Evolutionary conservation across 352 stramenopile species (phyloP), one percentile per base, ranked within the genome.

Genomic region (Halophytophthora polymorphica): DNA sequence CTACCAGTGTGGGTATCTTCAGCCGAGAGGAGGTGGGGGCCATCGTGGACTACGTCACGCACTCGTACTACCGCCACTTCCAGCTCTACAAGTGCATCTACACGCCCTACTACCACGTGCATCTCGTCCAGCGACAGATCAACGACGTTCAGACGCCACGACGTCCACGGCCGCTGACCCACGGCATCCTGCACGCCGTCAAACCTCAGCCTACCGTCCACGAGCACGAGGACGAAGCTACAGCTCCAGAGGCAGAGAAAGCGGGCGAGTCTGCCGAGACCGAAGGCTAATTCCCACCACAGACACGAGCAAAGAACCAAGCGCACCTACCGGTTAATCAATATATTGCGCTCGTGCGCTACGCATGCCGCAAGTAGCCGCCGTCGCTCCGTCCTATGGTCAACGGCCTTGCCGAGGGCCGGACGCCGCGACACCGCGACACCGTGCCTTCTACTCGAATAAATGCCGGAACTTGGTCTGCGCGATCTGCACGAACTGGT

Each of bases 61-160:
- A 91, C 64, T 72, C 70, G 42, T 94, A 94, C 65, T 94, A 84
- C 49, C 74, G 83, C 19, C 81, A 92, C 44, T 86, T 89, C 18
- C 62, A 81, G 44, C 68, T 92, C 23, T 88, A 94, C 71, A 90
- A 92, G 64, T 73, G 60, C 53, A 74, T 89, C 55, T 94, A 77
- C 69, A 90, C 81, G 23, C 77, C 77, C 7, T 78, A 77, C 52
- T 58, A 69, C 28, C 77, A 83, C 45, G 61, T 73, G 8, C 64
- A 87, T 17, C 33, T 88, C 18, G 55, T 75, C 8, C 77, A 88
- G 55, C 47, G 59, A 11, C 45, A 73, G 5, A 54, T 73, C 31
- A 80, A 78, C 34, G 66, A 57, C 29, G 54, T 88, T 15, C 58
- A 90, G 54, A 61, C 47, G 1, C 75, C 80, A 6, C 53, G 48